phyloP scores from a whole-genome alignment of 1,139 yeast species.

The Yamadazyma buinensis region DNA sequence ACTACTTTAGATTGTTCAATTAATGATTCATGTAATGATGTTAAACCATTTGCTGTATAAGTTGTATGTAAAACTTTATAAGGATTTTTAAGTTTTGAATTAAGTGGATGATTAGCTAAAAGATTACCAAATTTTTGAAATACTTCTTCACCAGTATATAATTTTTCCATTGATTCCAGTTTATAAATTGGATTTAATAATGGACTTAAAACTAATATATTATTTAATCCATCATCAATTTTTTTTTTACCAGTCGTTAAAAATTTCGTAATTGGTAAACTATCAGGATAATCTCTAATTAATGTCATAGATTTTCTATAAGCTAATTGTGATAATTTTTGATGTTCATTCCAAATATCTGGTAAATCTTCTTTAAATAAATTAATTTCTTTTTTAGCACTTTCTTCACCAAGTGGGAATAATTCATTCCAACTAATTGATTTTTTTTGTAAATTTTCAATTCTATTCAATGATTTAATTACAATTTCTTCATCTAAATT shows the following conservation, averaged over 20 bases:
- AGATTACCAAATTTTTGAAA: conserved; percentile 48
- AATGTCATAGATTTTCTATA: conserved; percentile 55
- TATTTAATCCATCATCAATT: conserved; percentile 16
- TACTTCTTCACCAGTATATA: conserved; percentile 55
- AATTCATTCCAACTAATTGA: conserved; percentile 49
- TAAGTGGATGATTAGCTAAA: conserved; percentile 33
- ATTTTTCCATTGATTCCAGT: conserved; percentile 13
- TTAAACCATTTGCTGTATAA: conserved; percentile 64
- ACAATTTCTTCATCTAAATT: conserved; percentile 46
- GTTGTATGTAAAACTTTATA: conserved; percentile 58
- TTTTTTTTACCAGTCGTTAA: conserved; percentile 7
- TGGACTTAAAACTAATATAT: conserved; percentile 52
- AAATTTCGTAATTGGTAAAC: conserved; percentile 49
- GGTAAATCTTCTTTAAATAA: conserved; percentile 28
- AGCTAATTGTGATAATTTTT: conserved; percentile 41
- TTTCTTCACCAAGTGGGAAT: conserved; percentile 35
- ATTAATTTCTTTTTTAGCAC: conserved; percentile 23
- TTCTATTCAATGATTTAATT: conserved; percentile 38
- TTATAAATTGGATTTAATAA: conserved; percentile 44
- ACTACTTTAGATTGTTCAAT: conserved; percentile 55
- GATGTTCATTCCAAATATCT: conserved; percentile 41
- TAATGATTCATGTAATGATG: conserved; percentile 53
- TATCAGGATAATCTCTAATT: conserved; percentile 51
- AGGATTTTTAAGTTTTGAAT: conserved; percentile 17
- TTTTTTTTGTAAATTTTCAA: conserved; percentile 40